Evolutionary conservation across 257 asterid species (phyloP).

Genomic region (Solanum bulbocastanum): DNA sequence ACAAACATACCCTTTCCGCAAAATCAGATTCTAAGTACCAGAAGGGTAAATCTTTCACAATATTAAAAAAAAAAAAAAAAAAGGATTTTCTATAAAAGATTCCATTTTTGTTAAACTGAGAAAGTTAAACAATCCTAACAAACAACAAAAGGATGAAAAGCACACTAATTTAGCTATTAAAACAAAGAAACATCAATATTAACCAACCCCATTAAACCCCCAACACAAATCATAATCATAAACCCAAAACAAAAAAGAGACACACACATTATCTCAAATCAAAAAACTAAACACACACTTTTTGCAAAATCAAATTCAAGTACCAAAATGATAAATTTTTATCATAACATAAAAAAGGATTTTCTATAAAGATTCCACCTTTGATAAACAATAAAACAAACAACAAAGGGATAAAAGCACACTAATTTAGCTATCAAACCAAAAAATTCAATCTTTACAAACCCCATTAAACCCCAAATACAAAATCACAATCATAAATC

Average conservation of each 20-base stretch:
- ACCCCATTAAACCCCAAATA: slow-evolving; percentile 22
- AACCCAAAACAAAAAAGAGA: neutral
- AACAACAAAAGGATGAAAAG: neutral
- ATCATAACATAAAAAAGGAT: neutral
- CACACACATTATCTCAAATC: neutral
- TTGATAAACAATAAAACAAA: neutral
- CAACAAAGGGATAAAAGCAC: neutral
- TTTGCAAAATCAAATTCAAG: neutral
- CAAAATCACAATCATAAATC: neutral
- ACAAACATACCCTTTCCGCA: neutral
- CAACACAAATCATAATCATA: neutral
- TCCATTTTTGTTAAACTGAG: neutral
- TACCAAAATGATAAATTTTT: neutral
- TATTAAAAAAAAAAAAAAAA: neutral
- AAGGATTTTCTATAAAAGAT: neutral
- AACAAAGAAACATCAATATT: slow-evolving; percentile 37
- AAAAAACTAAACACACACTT: neutral
- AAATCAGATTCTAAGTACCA: neutral
- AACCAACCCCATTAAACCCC: slow-evolving; percentile 21
- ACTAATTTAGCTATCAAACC: slow-evolving; percentile 26
- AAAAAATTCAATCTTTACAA: slow-evolving; percentile 29
- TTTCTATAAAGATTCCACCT: neutral
- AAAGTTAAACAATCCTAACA: neutral
- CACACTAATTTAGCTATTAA: slow-evolving; percentile 25
- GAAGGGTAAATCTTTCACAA: neutral